Evolutionary conservation across 768 basidiomycete genomes (phyloP).

Genomic region (Psilocybe tampanensis): DNA sequence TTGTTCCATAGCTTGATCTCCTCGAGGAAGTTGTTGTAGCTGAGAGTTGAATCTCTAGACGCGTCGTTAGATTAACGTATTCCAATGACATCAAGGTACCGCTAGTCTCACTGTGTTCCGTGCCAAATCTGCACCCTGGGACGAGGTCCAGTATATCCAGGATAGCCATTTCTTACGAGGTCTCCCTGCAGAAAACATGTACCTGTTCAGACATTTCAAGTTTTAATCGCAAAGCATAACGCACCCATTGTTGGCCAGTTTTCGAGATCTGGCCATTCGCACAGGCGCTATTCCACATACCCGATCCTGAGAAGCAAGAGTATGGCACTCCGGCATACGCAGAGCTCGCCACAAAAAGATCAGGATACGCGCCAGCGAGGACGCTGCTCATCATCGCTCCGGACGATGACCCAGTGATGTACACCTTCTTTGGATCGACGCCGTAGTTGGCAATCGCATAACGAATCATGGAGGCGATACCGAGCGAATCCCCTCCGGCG

Average conservation of each 20-base stretch:
- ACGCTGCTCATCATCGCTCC: slow-evolving; percentile 68
- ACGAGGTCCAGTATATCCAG: slow-evolving; percentile 51
- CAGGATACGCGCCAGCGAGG: slow-evolving; percentile 54
- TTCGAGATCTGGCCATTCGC: slow-evolving; percentile 43
- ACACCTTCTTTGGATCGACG: slow-evolving; percentile 49
- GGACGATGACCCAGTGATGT: slow-evolving; percentile 52
- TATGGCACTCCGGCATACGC: slow-evolving; percentile 56
- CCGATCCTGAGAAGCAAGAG: slow-evolving; percentile 53
- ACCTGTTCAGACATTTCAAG: neutral
- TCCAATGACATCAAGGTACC: neutral
- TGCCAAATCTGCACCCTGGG: slow-evolving; percentile 59
- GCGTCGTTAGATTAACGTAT: neutral
- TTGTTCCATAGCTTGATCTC: slow-evolving; percentile 60
- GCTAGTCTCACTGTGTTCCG: slow-evolving; percentile 40
- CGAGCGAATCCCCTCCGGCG: slow-evolving; percentile 56
- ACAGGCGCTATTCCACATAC: slow-evolving; percentile 50
- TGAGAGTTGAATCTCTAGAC: slow-evolving; percentile 49
- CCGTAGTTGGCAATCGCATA: slow-evolving; percentile 51
- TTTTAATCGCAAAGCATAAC: slow-evolving; percentile 15
- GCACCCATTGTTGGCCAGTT: slow-evolving; percentile 50
- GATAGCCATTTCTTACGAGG: slow-evolving; percentile 47
- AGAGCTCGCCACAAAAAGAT: slow-evolving; percentile 50
- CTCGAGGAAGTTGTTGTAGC: slow-evolving; percentile 51
- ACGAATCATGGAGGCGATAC: slow-evolving; percentile 47
- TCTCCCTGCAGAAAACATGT: slow-evolving; percentile 36